These are phyloP conservation scores for Aspergillus melleus DNA, from an alignment of 2,329 filamentous ascomycete genomes.

Conservation along the genomic window DNA sequence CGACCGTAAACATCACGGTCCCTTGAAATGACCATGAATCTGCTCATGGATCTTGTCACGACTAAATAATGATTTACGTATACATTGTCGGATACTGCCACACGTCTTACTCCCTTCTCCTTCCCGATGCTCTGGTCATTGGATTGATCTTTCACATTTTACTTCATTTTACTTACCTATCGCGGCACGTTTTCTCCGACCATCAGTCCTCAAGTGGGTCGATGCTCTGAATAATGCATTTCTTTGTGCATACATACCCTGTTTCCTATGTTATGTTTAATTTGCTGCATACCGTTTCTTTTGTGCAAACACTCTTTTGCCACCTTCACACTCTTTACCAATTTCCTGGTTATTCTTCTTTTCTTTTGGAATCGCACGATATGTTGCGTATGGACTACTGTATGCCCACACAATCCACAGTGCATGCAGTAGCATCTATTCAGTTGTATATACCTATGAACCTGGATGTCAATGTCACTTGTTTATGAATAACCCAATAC, in stretches of 20 bases:
- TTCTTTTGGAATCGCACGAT: background rate
- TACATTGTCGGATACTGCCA: constrained; percentile 5
- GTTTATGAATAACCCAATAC: background rate
- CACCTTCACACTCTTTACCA: background rate
- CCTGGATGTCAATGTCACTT: background rate
- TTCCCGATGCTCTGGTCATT: constrained; percentile 25
- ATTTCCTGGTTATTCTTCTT: background rate
- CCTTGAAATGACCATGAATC: background rate
- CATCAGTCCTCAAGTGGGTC: background rate
- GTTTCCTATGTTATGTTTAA: constrained; percentile 9
- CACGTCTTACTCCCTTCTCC: constrained; percentile 9
- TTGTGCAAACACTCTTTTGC: constrained; percentile 7
- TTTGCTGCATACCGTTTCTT: constrained; percentile 8
- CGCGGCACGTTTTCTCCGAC: background rate
- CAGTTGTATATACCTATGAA: constrained; percentile 4
- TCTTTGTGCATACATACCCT: constrained; percentile 17
- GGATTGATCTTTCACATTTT: constrained; percentile 5
- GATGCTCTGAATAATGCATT: constrained; percentile 8
- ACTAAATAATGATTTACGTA: constrained; percentile 23
- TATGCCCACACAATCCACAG: background rate
- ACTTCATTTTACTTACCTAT: background rate
- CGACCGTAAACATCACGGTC: constrained; percentile 43
- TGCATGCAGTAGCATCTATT: background rate
- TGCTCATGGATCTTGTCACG: constrained; percentile 23
- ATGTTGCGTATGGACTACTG: background rate